phyloP scores from a whole-genome alignment of 1,284 basidiomycete species.

The Leucocoprinus gongylophorus region DNA sequence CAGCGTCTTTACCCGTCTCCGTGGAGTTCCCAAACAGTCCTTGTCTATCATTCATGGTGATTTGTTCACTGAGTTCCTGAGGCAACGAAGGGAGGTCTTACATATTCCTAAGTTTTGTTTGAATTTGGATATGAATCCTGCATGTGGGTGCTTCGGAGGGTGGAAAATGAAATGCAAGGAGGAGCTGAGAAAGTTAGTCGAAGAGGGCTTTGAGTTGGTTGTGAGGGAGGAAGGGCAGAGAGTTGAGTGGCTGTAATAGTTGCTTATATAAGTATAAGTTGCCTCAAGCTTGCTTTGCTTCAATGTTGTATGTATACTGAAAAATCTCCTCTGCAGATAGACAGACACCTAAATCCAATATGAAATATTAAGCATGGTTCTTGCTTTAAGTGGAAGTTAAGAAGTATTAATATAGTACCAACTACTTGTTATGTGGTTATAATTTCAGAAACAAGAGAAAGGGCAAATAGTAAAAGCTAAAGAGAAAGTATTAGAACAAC shows the following conservation, averaged over 20 bases:
- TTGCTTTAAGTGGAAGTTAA: too few relatives aligned
- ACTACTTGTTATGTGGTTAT: too few relatives aligned
- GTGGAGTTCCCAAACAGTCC: slow-evolving; percentile 1
- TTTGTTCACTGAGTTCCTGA: slow-evolving; percentile 1
- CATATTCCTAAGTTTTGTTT: not conserved
- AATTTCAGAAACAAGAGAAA: too few relatives aligned
- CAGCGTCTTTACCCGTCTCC: slow-evolving; percentile 4
- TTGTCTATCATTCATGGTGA: not conserved
- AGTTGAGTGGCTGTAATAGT: slow-evolving; percentile 2
- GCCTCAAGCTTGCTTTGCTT: too few relatives aligned
- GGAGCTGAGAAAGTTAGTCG: slow-evolving; percentile 1
- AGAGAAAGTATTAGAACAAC: too few relatives aligned
- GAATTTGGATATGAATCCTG: not conserved
- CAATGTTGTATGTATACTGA: too few relatives aligned
- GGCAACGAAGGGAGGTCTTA: not conserved
- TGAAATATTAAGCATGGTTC: too few relatives aligned
- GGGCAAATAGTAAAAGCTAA: too few relatives aligned
- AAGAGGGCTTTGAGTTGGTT: slow-evolving; percentile 2
- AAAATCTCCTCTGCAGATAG: too few relatives aligned
- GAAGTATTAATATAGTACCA: too few relatives aligned
- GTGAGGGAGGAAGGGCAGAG: not conserved
- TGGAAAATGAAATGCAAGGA: slow-evolving; percentile 2
- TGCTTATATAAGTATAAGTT: too few relatives aligned
- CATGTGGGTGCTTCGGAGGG: not conserved
- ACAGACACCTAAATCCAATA: too few relatives aligned